These are phyloP conservation scores for Balamuthia mandrillaris DNA, from an alignment of 208 protist species.

Conservation along the genomic window DNA sequence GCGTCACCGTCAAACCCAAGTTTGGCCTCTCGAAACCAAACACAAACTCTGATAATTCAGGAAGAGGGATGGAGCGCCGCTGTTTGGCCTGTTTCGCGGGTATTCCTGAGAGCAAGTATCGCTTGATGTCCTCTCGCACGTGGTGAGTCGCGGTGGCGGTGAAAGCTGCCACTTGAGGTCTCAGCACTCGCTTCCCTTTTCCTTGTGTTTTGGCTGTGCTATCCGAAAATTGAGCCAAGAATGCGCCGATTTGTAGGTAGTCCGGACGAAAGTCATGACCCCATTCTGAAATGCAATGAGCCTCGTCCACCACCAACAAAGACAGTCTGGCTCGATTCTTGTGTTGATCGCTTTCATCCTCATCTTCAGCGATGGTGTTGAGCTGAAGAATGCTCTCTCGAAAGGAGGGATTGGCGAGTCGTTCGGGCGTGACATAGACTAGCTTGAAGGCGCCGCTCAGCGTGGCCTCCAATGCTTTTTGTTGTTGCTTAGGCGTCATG, in stretches of 20 bases:
- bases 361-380: background rate
- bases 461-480: background rate
- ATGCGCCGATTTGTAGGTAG: slow-evolving; percentile 54
- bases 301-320: slow-evolving; percentile 83
- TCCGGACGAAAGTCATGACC: slow-evolving; percentile 85
- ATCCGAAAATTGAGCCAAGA: background rate
- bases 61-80: too few relatives aligned
- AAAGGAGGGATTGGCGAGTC: background rate
- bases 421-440: slow-evolving; percentile 20
- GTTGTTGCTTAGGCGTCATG: background rate
- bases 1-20: background rate
- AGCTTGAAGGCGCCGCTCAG: slow-evolving; percentile 1
- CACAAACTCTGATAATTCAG: too few relatives aligned
- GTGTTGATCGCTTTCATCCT: background rate
- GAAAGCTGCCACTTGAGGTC: slow-evolving; percentile 1
- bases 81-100: too few relatives aligned
- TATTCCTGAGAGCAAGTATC: background rate
- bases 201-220: background rate
- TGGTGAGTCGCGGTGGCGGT: background rate
- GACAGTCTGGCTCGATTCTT: background rate
- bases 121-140: background rate
- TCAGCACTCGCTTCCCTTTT: background rate
- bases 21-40: slow-evolving; percentile 11
- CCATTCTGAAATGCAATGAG: slow-evolving; percentile 84
- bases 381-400: background rate